Evolutionary conservation across 208 protist genomes (phyloP).

Genomic region (Leishmania tropica): DNA sequence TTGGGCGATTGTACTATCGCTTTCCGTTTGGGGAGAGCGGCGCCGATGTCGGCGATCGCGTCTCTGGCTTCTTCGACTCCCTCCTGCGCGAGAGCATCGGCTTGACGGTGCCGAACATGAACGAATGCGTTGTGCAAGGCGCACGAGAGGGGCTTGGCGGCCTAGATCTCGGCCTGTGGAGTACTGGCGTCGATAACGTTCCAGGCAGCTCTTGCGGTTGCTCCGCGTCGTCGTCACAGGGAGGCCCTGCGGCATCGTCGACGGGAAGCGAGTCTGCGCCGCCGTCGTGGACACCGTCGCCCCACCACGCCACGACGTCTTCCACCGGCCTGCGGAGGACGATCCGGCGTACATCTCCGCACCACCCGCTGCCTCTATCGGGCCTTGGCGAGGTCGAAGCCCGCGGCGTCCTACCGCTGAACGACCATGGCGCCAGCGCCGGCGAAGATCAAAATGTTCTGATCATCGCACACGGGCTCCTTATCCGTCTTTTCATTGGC

Average conservation of each 20-base stretch:
- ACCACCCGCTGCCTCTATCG: conserved; percentile 12
- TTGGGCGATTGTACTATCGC: conserved; percentile 91
- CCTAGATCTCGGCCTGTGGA: conserved; percentile 21
- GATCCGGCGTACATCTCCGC: neutral
- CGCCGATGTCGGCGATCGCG: conserved; percentile 90
- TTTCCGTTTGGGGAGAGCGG: conserved; percentile 92
- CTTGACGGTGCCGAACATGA: conserved; percentile 67
- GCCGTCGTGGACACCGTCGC: neutral
- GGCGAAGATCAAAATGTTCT: conserved; percentile 82
- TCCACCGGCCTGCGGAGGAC: neutral
- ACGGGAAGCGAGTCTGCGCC: neutral
- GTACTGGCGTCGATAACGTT: neutral
- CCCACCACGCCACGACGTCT: neutral
- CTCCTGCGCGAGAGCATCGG: conserved; percentile 75
- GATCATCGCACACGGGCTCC: conserved; percentile 86
- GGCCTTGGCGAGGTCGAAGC: conserved; percentile 22
- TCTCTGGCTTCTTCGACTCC: conserved; percentile 89
- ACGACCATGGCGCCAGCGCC: conserved; percentile 21
- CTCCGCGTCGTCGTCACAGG: neutral
- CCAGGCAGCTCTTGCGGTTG: neutral
- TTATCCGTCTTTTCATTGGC: conserved; percentile 86
- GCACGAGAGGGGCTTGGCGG: conserved; percentile 20
- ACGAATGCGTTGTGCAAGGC: conserved; percentile 30
- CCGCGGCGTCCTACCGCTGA: conserved; percentile 30
- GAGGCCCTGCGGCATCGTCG: neutral